Evolutionary conservation across 169 alveolate genomes (phyloP), one percentile per base, ranked within the genome.

Genomic region (Plasmodium billcollinsi): DNA sequence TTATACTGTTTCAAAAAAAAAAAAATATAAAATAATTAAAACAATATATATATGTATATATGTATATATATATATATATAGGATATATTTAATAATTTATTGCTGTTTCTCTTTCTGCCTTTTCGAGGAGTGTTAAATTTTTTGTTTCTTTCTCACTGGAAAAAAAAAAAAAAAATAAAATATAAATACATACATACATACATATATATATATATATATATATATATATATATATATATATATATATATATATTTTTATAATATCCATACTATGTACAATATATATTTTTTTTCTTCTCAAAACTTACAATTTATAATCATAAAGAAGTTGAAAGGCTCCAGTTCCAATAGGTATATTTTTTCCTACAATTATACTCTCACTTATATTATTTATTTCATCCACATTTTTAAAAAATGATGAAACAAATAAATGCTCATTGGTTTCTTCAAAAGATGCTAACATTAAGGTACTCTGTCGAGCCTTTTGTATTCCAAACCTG

Each of bases 381-480:
- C 98, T 95, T 47, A 98, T 99, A 29, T 99, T 99, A 62, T 92
- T 94, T 47, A 98, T 97, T 24, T 97, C 97, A 88, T 98, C 99
- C 18, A 90, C 95, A 67, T 95, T 94, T 86, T 97, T 95, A 75
- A 95, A 98, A 12, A 97, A 96, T 0, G 99, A 99, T 2, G 99
- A 99, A 91, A 98, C 99, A 91, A 98, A 98, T 73, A 99, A 94
- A 88, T 97, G 98, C 69, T 99, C 99, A 65, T 97, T 98, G 14
- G 99, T 99, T 93, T 98, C 99, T 95, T 99, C 99, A 93, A 99
- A 99, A 66, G 99, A 97, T 6, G 99, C 99, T 67, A 98, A 95
- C 99, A 98, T 97, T 49, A 99, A 94, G n/a, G 99, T 97, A 45
- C 99, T 96, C 1, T 98, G 96, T 21, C 99, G 97, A 99, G 98